phyloP scores from a whole-genome alignment of 2,329 filamentous ascomycete species.

The Colletotrichum nymphaeae region DNA sequence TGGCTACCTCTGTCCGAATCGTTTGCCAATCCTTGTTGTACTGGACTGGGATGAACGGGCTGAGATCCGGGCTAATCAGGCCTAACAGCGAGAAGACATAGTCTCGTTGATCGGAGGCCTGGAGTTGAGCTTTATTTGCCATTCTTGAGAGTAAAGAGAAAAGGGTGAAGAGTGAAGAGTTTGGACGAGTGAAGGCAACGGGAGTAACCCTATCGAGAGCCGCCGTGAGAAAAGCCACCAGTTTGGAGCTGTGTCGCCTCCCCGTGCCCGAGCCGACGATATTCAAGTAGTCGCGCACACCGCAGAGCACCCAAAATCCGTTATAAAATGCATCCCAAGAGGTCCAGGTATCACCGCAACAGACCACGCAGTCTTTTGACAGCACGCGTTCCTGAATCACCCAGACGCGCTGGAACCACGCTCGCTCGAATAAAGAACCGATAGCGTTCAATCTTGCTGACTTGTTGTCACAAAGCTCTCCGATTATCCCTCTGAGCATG shows the following conservation, averaged over 20 bases:
- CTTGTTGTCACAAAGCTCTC: neutral
- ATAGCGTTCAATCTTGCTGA: neutral
- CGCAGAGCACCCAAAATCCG: slow-evolving; percentile 13
- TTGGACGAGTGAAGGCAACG: neutral
- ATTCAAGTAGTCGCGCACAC: slow-evolving; percentile 11
- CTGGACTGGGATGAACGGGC: neutral
- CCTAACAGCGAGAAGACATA: slow-evolving; percentile 11
- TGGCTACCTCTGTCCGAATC: neutral
- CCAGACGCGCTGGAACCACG: slow-evolving; percentile 15
- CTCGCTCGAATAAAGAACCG: neutral
- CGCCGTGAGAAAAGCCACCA: neutral
- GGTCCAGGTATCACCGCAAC: neutral
- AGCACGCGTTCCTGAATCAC: slow-evolving; percentile 19
- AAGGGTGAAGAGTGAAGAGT: neutral
- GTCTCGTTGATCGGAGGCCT: slow-evolving; percentile 12
- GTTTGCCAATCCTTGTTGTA: slow-evolving; percentile 5
- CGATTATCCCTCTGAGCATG: neutral
- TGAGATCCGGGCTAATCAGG: neutral
- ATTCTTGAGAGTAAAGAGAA: slow-evolving; percentile 5
- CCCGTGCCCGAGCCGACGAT: slow-evolving; percentile 9
- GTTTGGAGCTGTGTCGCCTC: neutral
- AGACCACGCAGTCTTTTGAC: neutral
- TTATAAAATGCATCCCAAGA: neutral
- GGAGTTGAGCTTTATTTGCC: neutral
- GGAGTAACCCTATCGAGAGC: slow-evolving; percentile 2